A percentile compares a stretch with the other conserved stretches of the same genome.
Conservation (phyloP, 2,329 filamentous ascomycete genomes). For the Fusarium protoensiforme region DNA sequence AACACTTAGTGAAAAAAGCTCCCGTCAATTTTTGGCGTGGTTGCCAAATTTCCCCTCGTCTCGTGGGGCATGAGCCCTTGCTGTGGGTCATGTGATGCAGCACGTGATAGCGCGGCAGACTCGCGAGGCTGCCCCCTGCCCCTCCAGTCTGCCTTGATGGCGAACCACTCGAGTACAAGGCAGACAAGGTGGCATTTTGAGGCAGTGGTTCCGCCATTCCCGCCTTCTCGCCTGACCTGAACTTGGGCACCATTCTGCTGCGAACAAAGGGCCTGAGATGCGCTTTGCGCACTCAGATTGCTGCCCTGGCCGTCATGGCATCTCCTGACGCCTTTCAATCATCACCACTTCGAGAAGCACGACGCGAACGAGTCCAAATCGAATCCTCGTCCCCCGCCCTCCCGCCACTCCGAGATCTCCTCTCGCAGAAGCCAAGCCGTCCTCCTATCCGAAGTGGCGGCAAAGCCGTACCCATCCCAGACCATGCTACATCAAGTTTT, state of each 20-base stretch:
- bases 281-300: constrained; percentile 58
- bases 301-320: constrained; percentile 45
- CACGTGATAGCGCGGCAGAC: constrained; percentile 50
- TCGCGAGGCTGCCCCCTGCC: constrained; percentile 37
- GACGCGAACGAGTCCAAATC: constrained; percentile 45
- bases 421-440: constrained; percentile 50
- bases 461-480: constrained; percentile 51
- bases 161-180: constrained; percentile 16
- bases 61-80: constrained; percentile 51
- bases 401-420: constrained; percentile 62
- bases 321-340: constrained; percentile 48
- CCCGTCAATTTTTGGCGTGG: constrained; percentile 48
- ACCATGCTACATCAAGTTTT: constrained; percentile 51
- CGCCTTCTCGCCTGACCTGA: constrained; percentile 7
- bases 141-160: constrained; percentile 1
- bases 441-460: constrained; percentile 51
- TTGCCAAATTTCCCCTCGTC: constrained; percentile 44
- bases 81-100: constrained; percentile 47
- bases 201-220: constrained; percentile 24
- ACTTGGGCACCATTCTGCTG: constrained; percentile 44
- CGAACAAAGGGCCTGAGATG: constrained; percentile 50
- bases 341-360: constrained; percentile 46
- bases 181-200: constrained; percentile 21
- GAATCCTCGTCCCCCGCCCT: constrained; percentile 66
- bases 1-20: constrained; percentile 45